Base-by-base conservation (phyloP, 108 stramenopile genomes). In the Aurantiochytrium sp. region DNA sequence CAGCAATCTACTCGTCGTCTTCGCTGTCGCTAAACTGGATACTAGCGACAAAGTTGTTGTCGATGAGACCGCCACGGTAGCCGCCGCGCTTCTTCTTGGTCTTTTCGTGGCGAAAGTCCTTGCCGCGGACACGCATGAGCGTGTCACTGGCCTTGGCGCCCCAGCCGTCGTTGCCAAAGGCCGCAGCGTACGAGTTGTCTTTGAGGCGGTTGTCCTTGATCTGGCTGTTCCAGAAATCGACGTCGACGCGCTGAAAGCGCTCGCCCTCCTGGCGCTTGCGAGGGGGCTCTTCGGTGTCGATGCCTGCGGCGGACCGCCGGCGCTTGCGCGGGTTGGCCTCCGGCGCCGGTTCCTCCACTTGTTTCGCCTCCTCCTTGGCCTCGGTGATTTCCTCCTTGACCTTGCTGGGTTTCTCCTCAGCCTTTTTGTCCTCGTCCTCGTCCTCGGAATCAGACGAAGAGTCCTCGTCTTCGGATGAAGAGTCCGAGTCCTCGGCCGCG, bases 81-180 rank as follows among this genome's bases (percentile, higher is more conserved):
- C 50, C 89, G 42, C 94, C 94, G 15, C 98, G 92, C 93, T 99
- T 99, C 89, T 96, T 92, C 91, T 99, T 99, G 37, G 96, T 99
- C 93, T 99, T 99, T 92, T 99, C 99, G 69, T 98, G 96, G 68
- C 96, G 94, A 87, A 99, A 99, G 85, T 97, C 96, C 89, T 98
- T 98, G 31, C 99, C 99, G 37, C 97, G 92, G 6, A 98, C 97
- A 52, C 94, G 91, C 86, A 97, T 85, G 37, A 99, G 91, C 86
- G 96, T 97, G 87, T 97, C 94, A 68, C 93, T 96, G 4, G 98
- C 97, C 87, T 94, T 96, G 37, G 94, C 92, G 50, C 99, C 99
- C 91, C 96, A 99, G 34, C 99, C 99, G n/a, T 92, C 88, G 17
- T 91, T 87, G 41, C 99, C 98, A 89, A 98, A 99, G 1, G 96